Percentiles rank a stretch among this genome's conserved stretches.
Evolutionary conservation across 768 basidiomycete species (phyloP).

Genomic region (Boletus speciosus): DNA sequence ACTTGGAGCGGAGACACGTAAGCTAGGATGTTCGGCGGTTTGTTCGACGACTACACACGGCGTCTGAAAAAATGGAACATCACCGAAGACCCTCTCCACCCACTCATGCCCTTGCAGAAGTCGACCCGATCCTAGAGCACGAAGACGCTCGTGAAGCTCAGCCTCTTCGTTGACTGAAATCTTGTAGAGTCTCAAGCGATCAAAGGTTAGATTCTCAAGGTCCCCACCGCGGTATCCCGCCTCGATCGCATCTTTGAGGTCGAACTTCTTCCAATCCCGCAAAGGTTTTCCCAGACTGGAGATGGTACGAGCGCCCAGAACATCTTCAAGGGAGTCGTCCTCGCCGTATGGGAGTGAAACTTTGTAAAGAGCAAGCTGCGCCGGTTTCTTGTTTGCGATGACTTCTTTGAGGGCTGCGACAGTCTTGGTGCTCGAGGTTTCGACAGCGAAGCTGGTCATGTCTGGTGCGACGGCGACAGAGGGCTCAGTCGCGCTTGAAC

Average conservation of each 20-base stretch:
- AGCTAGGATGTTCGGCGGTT: no score
- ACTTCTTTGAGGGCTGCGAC: background rate
- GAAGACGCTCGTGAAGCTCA: background rate
- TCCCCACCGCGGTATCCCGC: background rate
- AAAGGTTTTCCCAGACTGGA: background rate
- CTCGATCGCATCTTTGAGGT: background rate
- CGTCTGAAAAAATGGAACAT: background rate
- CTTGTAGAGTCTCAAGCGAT: background rate
- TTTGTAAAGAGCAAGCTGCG: background rate
- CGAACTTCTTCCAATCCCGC: background rate
- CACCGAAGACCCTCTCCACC: background rate
- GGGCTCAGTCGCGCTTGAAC: background rate
- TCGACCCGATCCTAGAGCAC: background rate
- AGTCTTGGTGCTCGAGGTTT: background rate
- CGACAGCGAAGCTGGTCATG: background rate
- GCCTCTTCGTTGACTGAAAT: background rate
- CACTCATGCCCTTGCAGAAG: background rate
- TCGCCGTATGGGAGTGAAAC: no score
- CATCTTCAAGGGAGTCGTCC: no score
- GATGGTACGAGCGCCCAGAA: background rate
- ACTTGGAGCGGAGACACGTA: no score
- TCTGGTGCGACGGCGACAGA: background rate
- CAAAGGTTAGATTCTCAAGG: background rate
- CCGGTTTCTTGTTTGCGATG: slow-evolving; percentile 1
- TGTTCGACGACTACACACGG: background rate